phyloP scores from a whole-genome alignment of 495 filamentous ascomycete species.

The Thermothielavioides terrestris region DNA sequence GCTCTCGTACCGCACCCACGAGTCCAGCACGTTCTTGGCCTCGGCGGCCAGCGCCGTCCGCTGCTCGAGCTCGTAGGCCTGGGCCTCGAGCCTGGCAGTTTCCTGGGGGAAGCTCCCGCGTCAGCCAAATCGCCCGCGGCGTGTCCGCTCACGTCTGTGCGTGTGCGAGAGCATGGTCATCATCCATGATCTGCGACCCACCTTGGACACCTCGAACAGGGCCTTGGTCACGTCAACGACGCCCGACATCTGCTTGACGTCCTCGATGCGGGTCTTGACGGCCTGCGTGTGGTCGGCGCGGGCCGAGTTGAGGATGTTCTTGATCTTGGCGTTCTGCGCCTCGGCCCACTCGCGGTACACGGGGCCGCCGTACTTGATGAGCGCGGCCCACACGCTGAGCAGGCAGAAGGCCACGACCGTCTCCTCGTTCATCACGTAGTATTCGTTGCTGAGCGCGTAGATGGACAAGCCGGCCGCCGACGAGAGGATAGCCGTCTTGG shows the following conservation, averaged over 20 bases:
- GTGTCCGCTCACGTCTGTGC: background rate
- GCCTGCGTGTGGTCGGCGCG: conserved; percentile 89
- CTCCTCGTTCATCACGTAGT: conserved; percentile 99
- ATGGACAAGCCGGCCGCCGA: conserved; percentile 81
- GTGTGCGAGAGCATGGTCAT: too few relatives aligned
- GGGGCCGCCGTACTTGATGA: conserved; percentile 87
- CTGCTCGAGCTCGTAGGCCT: conserved; percentile 96
- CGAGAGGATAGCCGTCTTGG: conserved; percentile 94
- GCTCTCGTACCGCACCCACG: conserved; percentile 95
- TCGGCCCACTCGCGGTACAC: conserved; percentile 90
- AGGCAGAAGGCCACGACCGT: conserved; percentile 82
- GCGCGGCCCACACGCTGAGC: conserved; percentile 77
- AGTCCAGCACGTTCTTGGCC: conserved; percentile 92
- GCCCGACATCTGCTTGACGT: conserved; percentile 80
- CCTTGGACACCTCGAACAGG: conserved; percentile 97
- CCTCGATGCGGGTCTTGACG: conserved; percentile 86
- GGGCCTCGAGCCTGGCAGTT: conserved; percentile 88
- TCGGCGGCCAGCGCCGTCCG: conserved; percentile 78
- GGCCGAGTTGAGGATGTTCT: conserved; percentile 84
- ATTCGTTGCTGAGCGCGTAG: conserved; percentile 97
- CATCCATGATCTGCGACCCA: conserved; percentile 30
- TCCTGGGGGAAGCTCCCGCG: conserved; percentile 60
- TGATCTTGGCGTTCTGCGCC: conserved; percentile 75
- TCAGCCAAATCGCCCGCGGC: background rate
- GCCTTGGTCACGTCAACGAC: conserved; percentile 95